phyloP scores from a whole-genome alignment of 2,329 filamentous ascomycete species.

The Penicillium nordicum region DNA sequence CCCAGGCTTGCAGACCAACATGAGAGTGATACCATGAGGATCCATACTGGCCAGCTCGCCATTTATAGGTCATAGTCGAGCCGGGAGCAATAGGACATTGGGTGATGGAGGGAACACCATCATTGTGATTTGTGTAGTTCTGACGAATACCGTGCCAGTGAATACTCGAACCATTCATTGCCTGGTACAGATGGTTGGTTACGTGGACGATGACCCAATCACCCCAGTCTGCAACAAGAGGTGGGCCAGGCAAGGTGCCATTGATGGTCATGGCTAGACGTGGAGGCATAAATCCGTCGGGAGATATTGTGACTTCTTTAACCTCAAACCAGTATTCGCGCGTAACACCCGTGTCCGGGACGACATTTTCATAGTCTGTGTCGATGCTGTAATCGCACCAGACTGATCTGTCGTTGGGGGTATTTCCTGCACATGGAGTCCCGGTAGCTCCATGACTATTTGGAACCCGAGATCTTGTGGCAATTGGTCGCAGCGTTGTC shows the following conservation, averaged over 20 bases:
- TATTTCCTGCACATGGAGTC: conserved; percentile 18
- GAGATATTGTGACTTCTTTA: conserved; percentile 12
- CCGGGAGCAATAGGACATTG: conserved; percentile 41
- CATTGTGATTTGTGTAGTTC: conserved; percentile 28
- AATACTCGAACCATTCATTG: conserved; percentile 26
- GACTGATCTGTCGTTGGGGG: conserved; percentile 22
- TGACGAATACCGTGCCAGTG: conserved; percentile 39
- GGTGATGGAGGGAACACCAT: conserved; percentile 34
- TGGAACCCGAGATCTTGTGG: not conserved
- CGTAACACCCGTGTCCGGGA: conserved; percentile 15
- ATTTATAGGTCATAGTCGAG: conserved; percentile 36
- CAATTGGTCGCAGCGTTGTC: not conserved
- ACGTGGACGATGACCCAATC: conserved; percentile 56
- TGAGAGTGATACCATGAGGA: conserved; percentile 37
- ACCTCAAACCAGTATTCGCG: conserved; percentile 17
- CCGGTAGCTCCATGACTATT: not conserved
- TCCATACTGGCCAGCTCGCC: conserved; percentile 38
- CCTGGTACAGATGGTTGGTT: conserved; percentile 45
- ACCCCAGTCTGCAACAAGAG: conserved; percentile 63
- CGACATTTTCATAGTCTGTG: conserved; percentile 35
- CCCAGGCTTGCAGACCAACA: conserved; percentile 38
- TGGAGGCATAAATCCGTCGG: conserved; percentile 25
- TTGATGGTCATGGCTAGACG: conserved; percentile 55
- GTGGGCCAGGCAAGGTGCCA: conserved; percentile 64
- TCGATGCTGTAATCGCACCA: conserved; percentile 33